Conservation (phyloP, 2,329 filamentous ascomycete genomes). For the Colletotrichum caudatum region DNA sequence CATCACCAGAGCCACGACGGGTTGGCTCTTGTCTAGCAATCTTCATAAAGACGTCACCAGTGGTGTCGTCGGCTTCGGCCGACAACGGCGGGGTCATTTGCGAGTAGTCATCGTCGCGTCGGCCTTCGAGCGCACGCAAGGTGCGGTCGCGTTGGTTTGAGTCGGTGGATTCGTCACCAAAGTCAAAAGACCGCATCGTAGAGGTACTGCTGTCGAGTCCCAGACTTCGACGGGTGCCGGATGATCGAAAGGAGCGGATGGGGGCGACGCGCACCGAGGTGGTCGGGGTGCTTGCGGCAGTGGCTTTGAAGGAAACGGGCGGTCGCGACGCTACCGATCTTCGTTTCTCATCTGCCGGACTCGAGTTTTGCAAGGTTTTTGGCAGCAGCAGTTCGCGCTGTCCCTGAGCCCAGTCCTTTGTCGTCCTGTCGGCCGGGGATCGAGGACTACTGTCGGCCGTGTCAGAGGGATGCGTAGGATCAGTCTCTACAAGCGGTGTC, state of each 20-base stretch:
- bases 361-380: slow-evolving; percentile 55
- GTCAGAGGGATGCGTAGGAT: slow-evolving; percentile 50
- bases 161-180: slow-evolving; percentile 57
- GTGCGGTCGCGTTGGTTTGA: slow-evolving; percentile 62
- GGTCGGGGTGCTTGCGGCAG: slow-evolving; percentile 48
- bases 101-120: slow-evolving; percentile 51
- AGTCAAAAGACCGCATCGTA: slow-evolving; percentile 58
- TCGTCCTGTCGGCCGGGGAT: slow-evolving; percentile 47
- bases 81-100: slow-evolving; percentile 58
- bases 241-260: slow-evolving; percentile 68
- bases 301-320: slow-evolving; percentile 64
- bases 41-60: slow-evolving; percentile 69
- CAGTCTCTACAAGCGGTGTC: slow-evolving; percentile 49
- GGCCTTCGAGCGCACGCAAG: slow-evolving; percentile 64
- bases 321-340: slow-evolving; percentile 55
- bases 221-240: slow-evolving; percentile 67
- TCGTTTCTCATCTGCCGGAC: slow-evolving; percentile 62
- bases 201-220: slow-evolving; percentile 64
- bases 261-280: slow-evolving; percentile 61
- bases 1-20: slow-evolving; percentile 53
- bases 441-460: slow-evolving; percentile 43
- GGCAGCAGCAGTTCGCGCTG: slow-evolving; percentile 62
- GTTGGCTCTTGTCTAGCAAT: slow-evolving; percentile 67
- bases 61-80: slow-evolving; percentile 62
- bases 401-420: slow-evolving; percentile 54